Evolutionary conservation across 306 rosid species (phyloP).

Genomic region (Lithocarpus polystachyus): DNA sequence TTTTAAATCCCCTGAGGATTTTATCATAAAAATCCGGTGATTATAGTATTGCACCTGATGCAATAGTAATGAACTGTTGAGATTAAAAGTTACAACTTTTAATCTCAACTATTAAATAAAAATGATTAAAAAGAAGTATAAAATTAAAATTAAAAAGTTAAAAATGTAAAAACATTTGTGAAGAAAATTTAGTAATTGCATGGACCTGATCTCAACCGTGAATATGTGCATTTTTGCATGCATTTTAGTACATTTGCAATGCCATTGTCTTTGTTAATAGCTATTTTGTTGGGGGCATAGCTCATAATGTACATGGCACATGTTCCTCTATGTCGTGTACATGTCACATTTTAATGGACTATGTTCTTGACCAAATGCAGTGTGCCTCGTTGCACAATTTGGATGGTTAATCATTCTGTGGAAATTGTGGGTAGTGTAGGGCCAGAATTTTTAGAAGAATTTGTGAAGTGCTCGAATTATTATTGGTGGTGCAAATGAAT

Average conservation of each 20-base stretch:
- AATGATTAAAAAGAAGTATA: too few species aligned
- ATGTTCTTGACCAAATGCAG: background rate
- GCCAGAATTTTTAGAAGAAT: background rate
- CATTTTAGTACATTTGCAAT: constrained; percentile 27
- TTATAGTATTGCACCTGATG: background rate
- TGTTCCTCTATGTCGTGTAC: background rate
- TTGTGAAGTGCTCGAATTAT: background rate
- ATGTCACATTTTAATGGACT: background rate
- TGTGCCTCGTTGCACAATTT: too few species aligned
- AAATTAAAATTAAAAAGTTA: too few species aligned
- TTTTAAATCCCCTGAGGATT: constrained; percentile 26
- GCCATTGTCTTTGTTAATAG: constrained; percentile 17
- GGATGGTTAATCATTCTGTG: background rate
- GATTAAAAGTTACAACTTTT: too few species aligned
- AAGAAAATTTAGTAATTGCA: too few species aligned
- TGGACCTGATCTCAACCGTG: background rate
- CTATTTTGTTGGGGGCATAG: background rate
- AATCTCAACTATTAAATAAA: too few species aligned
- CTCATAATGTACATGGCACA: background rate
- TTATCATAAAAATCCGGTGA: constrained; percentile 19
- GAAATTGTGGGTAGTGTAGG: background rate
- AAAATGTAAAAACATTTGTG: too few species aligned
- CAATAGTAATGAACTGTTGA: too few species aligned
- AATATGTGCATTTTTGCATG: constrained; percentile 24
- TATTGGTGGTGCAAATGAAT: background rate